Base-by-base conservation (phyloP, 768 basidiomycete genomes). In the Zangia roseola region DNA sequence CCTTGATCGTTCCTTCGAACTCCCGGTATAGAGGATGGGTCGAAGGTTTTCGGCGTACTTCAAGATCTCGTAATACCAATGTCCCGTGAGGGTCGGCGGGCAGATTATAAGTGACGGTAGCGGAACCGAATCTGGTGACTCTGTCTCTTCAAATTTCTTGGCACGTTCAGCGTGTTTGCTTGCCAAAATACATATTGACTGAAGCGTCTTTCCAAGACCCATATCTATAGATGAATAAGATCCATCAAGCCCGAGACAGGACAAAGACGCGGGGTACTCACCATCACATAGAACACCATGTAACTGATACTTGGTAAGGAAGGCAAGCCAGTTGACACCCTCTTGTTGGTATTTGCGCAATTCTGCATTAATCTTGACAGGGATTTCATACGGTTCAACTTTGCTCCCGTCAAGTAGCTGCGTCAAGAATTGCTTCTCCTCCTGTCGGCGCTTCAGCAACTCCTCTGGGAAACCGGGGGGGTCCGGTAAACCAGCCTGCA, bases 261-360 rank as follows among this genome's bases (percentile, higher is more conserved):
- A 33, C 24, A 13, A 38, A 26, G 55, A 9, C 3, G 9, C 37
- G 25, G 21, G 10, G n/a, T 26, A 7, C 60, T 56, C 59, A 93
- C 95, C 97, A 61, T 99, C 97, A 64, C 97, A 99, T 24, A 99
- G 83, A 59, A 98, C 91, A 13, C 97, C 97, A 64, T 99, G 97
- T 3, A 99, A 71, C 61, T 98, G 97, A 65, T 97, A 99, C 65
- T 97, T 97, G 17, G 93, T 91, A 31, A 99, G 76, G 75, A 99
- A 99, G 2, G 97, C 97, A 16, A 99, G 76, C 97, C 97, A 99
- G 65, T 92, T 98, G 56, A 99, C 91, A 28, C 97, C 97, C 47
- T 99, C 97, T 70, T 92, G 91, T 69, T 99, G 97, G 65, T 99
- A 99, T 65, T 94, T 92, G 50, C 97, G 87, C 40, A 99, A 74